Base-by-base conservation (phyloP, 306 rosid species). In the Carpinus viminea region DNA sequence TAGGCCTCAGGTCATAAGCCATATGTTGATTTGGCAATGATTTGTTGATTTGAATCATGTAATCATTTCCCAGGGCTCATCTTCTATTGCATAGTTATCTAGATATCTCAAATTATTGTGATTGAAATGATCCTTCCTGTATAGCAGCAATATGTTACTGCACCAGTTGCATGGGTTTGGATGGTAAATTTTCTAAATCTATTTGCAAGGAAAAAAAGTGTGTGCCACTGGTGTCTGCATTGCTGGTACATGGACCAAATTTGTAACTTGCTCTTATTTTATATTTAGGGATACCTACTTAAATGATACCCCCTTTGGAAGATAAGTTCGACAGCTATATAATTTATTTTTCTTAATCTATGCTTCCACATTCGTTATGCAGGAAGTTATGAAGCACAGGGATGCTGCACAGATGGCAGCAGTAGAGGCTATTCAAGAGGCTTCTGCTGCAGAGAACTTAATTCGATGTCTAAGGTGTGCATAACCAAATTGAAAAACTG, bases 321-420 rank as follows among this genome's bases (percentile, higher is more conserved):
- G 66, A 54, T 48, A 47, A 56, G 64, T 78, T 76, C 8, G 64
- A 34, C 41, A 59, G 81, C 47, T 69, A 24, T 2, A 60, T 52
- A 20, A 53, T 50, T 76, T 76, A 31, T 68, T 50, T 66, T 68
- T 75, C 69, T 81, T 51, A 45, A 65, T 54, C 72, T 38, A 31
- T 85, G 47, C 68, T 75, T 61, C 74, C 69, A 36, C 18, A 15
- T 89, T 38, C 74, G 57, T 80, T 73, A 12, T 80, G 26, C 85
- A 96, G 99, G 96, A 93, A 86, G 94, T 96, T 68, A 83, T 91
- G 92, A 91, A 84, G 88, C 91, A 89, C 74, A 96, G 99, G 80
- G 98, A 96, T 87, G 90, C 96, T 54, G 98, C 99, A 62, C 99
- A 89, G 78, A 68, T 89, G 53, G 98, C 98, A 77, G 98, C 98